Evolutionary conservation across 2,329 filamentous ascomycete genomes (phyloP).

Genomic region (Whalleya microplaca): DNA sequence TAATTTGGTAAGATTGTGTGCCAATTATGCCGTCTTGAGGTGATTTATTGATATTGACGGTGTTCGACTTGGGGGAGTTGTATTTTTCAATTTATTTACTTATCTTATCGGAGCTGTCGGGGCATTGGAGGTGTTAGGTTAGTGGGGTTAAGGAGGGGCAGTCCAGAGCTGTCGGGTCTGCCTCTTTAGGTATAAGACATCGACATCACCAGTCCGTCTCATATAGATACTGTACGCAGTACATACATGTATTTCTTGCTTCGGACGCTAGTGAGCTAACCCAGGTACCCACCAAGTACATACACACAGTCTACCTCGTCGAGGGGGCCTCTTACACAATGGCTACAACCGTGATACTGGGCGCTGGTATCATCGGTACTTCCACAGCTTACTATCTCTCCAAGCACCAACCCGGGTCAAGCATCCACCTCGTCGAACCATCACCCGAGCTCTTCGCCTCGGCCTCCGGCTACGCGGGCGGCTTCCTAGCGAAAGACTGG

Average conservation of each 20-base stretch:
- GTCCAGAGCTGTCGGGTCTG: constrained; percentile 2
- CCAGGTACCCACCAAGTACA: not conserved
- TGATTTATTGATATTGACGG: not conserved
- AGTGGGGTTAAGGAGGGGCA: constrained; percentile 21
- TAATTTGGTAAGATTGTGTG: not conserved
- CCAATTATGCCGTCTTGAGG: constrained; percentile 1
- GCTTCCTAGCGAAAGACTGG: constrained; percentile 77
- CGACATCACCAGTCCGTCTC: too few relatives aligned
- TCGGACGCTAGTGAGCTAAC: not conserved
- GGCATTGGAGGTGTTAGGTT: not conserved
- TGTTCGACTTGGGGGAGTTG: not conserved
- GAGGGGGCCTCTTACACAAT: too few relatives aligned
- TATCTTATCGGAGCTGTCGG: constrained; percentile 19
- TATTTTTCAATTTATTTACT: not conserved
- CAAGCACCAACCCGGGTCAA: constrained; percentile 44
- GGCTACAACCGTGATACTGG: constrained; percentile 66
- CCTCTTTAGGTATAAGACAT: not conserved
- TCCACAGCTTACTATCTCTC: constrained; percentile 76
- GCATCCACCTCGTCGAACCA: constrained; percentile 52
- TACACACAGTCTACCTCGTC: constrained; percentile 1
- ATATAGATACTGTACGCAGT: too few relatives aligned
- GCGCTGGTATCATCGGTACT: constrained; percentile 71
- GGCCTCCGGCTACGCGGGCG: constrained; percentile 74
- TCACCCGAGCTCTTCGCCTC: constrained; percentile 66
- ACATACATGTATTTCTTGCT: too few relatives aligned